These are phyloP conservation scores for Dianthus caryophyllus DNA, from an alignment of 148 eudicot genomes.

Conservation along the genomic window DNA sequence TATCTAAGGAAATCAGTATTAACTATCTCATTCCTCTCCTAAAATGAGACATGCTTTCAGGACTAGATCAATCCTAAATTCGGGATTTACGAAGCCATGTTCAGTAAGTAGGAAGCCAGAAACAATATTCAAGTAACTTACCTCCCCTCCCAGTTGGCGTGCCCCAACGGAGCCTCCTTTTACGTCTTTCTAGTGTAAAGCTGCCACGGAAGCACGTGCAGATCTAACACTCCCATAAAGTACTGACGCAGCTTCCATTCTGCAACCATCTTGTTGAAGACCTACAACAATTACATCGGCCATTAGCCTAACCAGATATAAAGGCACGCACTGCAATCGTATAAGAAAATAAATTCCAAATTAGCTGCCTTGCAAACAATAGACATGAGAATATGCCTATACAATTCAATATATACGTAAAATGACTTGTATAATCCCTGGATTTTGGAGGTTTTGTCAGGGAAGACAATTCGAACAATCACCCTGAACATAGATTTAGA, in stretches of 20 bases:
- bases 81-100: neutral
- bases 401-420: neutral
- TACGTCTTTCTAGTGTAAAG: slow-evolving; percentile 71
- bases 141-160: slow-evolving; percentile 99
- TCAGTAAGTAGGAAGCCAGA: neutral
- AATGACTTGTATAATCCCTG: neutral
- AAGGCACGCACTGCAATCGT: slow-evolving; percentile 45
- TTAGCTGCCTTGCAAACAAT: neutral
- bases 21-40: too few species aligned
- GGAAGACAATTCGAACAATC: neutral
- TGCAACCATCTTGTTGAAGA: slow-evolving; percentile 89
- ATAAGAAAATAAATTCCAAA: neutral
- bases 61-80: neutral
- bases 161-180: slow-evolving; percentile 78
- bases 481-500: neutral
- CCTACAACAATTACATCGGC: slow-evolving; percentile 41
- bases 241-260: slow-evolving; percentile 65
- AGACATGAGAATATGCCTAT: neutral
- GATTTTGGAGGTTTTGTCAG: neutral
- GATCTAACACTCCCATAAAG: slow-evolving; percentile 77
- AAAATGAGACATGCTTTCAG: neutral
- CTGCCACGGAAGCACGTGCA: slow-evolving; percentile 78
- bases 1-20: too few species aligned
- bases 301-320: slow-evolving; percentile 43
- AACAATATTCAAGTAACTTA: slow-evolving; percentile 21